Evolutionary conservation across 495 filamentous ascomycete species (phyloP).

Genomic region (Apiosordaria backusii): DNA sequence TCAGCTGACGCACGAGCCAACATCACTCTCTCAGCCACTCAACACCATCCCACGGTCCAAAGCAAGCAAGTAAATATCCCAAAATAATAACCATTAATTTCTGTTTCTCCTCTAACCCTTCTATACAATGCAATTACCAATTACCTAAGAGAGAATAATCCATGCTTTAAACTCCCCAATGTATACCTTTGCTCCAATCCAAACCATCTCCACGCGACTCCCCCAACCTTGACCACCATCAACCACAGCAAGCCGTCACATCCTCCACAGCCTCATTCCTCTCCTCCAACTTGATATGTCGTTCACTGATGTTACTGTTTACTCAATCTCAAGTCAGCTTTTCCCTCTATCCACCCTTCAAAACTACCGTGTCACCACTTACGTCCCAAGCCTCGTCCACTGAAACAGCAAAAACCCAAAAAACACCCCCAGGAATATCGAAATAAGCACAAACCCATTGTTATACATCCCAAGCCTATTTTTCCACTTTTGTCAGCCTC

Average conservation of each 20-base stretch:
- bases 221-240: background rate
- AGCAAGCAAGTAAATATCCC: background rate
- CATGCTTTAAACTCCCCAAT: background rate
- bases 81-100: background rate
- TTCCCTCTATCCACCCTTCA: background rate
- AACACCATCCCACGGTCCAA: too few relatives aligned
- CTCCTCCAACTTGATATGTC: background rate
- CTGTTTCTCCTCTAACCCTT: background rate
- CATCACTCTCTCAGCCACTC: background rate
- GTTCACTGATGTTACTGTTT: background rate
- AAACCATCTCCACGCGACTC: too few relatives aligned
- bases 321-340: background rate
- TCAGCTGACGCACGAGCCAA: too few relatives aligned
- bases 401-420: constrained; percentile 1
- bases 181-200: background rate
- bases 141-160: background rate
- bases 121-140: background rate
- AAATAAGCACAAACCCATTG: constrained; percentile 3
- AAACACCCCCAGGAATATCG: constrained; percentile 6
- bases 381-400: background rate
- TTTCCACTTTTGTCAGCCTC: background rate
- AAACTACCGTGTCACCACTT: constrained; percentile 1
- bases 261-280: background rate
- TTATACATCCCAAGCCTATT: constrained; percentile 7
- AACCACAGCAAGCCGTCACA: background rate